Conservation (phyloP, 148 eudicot genomes). For the Polygonum aviculare region DNA sequence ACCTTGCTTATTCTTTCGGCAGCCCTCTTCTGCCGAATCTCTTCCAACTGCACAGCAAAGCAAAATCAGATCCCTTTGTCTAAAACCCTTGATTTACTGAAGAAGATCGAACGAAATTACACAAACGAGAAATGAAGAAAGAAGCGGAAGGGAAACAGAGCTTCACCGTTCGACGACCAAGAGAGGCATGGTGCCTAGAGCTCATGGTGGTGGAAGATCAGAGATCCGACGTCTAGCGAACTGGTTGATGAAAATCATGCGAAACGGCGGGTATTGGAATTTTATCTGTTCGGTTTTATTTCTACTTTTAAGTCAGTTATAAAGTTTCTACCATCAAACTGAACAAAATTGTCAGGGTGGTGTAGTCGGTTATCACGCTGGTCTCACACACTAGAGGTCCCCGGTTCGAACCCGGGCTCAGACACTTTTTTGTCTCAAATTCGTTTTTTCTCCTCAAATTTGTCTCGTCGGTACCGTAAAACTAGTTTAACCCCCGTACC, state of each 20-base stretch:
- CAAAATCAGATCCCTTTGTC: background rate
- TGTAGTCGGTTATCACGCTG: slow-evolving; percentile 99
- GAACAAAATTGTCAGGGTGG: slow-evolving; percentile 54
- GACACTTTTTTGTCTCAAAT: slow-evolving; percentile 26
- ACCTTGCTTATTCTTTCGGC: slow-evolving; percentile 74
- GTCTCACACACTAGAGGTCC: slow-evolving; percentile 99
- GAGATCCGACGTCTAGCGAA: slow-evolving; percentile 4
- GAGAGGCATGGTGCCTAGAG: slow-evolving; percentile 52
- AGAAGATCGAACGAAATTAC: background rate
- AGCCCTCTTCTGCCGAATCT: slow-evolving; percentile 82
- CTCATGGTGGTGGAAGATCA: slow-evolving; percentile 16
- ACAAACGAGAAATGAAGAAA: background rate
- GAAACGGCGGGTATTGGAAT: slow-evolving; percentile 8
- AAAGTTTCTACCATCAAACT: slow-evolving; percentile 21
- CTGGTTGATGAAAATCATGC: background rate
- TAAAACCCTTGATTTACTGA: background rate
- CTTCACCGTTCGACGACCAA: slow-evolving; percentile 71
- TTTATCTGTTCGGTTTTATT: background rate
- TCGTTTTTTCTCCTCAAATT: background rate
- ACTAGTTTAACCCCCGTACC: too few species aligned
- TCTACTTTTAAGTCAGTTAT: slow-evolving; percentile 16
- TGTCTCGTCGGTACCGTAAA: too few species aligned
- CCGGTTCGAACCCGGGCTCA: slow-evolving; percentile 99
- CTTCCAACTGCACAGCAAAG: slow-evolving; percentile 46
- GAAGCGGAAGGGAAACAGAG: background rate